These are phyloP conservation scores for Fonticula alba DNA, from an alignment of 78 protist genomes.

Conservation along the genomic window DNA sequence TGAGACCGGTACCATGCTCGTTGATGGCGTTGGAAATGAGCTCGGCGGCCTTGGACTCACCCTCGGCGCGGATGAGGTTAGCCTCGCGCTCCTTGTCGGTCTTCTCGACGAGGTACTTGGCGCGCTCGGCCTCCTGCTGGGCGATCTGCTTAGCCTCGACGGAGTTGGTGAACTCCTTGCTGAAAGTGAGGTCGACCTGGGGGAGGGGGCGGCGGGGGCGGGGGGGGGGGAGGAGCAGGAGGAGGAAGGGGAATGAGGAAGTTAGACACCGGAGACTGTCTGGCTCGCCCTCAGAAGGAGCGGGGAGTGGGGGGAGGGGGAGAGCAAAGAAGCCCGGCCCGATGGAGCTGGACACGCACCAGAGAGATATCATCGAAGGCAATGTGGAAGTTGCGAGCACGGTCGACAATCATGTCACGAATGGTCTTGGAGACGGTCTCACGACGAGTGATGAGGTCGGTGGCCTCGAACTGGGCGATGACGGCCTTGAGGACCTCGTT, in stretches of 20 bases:
- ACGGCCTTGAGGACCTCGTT: conserved; percentile 42
- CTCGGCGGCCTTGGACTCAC: conserved; percentile 41
- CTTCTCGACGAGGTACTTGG: conserved; percentile 33
- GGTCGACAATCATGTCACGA: conserved; percentile 6
- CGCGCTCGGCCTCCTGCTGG: conserved; percentile 62
- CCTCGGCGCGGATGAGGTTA: conserved; percentile 51
- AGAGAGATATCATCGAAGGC: conserved; percentile 48
- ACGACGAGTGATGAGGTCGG: conserved; percentile 50
- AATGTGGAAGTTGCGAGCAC: conserved; percentile 34
- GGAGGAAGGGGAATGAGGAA: neutral
- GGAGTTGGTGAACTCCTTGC: conserved; percentile 47
- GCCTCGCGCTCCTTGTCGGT: conserved; percentile 63
- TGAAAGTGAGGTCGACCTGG: conserved; percentile 39
- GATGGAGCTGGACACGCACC: neutral
- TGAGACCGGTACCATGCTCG: conserved; percentile 24
- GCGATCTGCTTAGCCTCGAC: conserved; percentile 69
- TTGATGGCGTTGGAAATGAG: conserved; percentile 19
- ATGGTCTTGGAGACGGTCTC: conserved; percentile 33
- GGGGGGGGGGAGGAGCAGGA: neutral
- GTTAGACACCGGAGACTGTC: neutral
- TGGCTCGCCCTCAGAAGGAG: neutral
- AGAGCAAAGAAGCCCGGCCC: neutral
- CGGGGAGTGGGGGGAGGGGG: neutral
- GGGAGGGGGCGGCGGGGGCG: neutral
- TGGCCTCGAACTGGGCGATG: conserved; percentile 61